Evolutionary conservation across 176 grass and related monocot species (phyloP).

Genomic region (Pontederia paniculata): DNA sequence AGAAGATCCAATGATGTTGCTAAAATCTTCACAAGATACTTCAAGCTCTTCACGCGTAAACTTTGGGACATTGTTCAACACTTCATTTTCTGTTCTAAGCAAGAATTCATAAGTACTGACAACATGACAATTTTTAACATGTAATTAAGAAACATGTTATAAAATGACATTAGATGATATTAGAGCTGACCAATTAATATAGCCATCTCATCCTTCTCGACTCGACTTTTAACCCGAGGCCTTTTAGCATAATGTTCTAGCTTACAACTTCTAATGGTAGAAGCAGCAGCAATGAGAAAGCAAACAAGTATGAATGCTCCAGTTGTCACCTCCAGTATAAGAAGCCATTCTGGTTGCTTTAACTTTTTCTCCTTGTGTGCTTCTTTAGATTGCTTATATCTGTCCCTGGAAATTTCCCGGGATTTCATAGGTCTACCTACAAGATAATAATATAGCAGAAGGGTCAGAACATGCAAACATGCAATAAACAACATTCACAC

Average conservation of each 20-base stretch:
- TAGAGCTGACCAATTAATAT: constrained; percentile 47
- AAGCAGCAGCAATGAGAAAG: constrained; percentile 40
- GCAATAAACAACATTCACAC: too few relatives aligned
- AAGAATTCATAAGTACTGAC: constrained; percentile 6
- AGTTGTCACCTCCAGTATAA: constrained; percentile 80
- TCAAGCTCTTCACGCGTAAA: constrained; percentile 77
- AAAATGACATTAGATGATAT: neutral
- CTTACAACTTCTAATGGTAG: constrained; percentile 65
- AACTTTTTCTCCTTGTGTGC: constrained; percentile 33
- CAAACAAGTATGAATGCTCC: constrained; percentile 67
- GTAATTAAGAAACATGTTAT: too few relatives aligned
- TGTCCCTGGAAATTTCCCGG: constrained; percentile 22
- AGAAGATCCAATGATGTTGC: constrained; percentile 90
- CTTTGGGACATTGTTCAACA: constrained; percentile 61
- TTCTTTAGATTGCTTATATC: constrained; percentile 24
- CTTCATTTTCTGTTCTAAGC: constrained; percentile 48
- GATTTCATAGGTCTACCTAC: constrained; percentile 45
- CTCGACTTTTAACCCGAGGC: constrained; percentile 49
- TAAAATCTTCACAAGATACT: constrained; percentile 95
- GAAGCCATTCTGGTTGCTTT: constrained; percentile 77
- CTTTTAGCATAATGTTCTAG: constrained; percentile 53
- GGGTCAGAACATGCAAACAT: too few relatives aligned
- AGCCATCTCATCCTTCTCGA: constrained; percentile 60
- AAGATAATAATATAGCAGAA: too few relatives aligned
- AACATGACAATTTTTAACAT: neutral